Evolutionary conservation across 31 red algal genomes (phyloP), one percentile per base, ranked within the genome.

Genomic region (Porphyra umbilicalis): DNA sequence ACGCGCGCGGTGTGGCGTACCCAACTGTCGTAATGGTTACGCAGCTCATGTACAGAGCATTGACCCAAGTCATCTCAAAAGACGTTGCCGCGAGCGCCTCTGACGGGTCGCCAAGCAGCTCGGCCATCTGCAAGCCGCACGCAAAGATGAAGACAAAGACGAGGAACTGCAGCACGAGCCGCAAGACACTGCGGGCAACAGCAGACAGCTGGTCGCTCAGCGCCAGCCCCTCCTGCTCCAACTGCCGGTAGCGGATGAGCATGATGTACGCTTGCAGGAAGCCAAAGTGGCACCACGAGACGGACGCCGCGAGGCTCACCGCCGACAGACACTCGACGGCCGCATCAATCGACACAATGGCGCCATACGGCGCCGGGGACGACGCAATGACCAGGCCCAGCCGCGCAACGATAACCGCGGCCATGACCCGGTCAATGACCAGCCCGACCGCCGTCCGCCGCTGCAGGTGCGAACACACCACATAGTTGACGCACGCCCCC

Each of bases 131-230:
- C 34, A 95, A 39, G 35, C 93, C 93, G 36, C 83, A 88, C 14
- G 93, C 93, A 81, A 95, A 89, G 32, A 90, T 89, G 83, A 90
- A 95, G 9, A 95, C 89, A 75, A 95, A 95, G 75, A 90, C 87
- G 75, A 91, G 38, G 75, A 92, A 91, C 76, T 95, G 85, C 33
- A 89, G 77, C 9, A 89, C 84, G 1, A 89, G 79, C 30, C 87
- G 89, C 29, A 89, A 85, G 0, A 95, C 81, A 36, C 90, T 87
- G 31, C 93, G 89, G 8, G 85, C 83, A 35, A 86, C 75, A 15
- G 86, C 76, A 74, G 90, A 84, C 31, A 92, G 85, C 57, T 71
- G 25, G 25, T n/a, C 57, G 16, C 30, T 71, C 4, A 71, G 30
- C 20, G 57, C 25, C 25, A 71, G 57, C 25, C 57, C 57, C 34